These are phyloP conservation scores for Nannizziopsis barbatae DNA, from an alignment of 2,329 filamentous ascomycete species.

Conservation along the genomic window DNA sequence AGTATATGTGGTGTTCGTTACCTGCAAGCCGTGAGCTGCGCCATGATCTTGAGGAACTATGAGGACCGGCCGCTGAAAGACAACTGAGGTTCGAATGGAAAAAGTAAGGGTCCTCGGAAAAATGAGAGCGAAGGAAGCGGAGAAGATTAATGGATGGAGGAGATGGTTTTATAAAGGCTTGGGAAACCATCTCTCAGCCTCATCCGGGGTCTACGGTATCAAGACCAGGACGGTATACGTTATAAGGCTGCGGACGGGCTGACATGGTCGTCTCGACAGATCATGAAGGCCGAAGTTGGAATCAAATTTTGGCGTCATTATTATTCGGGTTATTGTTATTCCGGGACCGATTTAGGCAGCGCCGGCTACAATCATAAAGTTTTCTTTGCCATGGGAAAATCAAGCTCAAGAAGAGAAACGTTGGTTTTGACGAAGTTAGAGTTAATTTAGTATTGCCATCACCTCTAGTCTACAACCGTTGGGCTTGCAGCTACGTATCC, in stretches of 20 bases:
- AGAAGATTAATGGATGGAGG: conserved; percentile 50
- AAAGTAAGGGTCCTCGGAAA: conserved; percentile 48
- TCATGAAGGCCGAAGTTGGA: not conserved
- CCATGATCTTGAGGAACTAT: not conserved
- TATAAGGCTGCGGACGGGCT: conserved; percentile 1
- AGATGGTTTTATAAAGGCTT: conserved; percentile 26
- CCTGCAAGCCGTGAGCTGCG: not conserved
- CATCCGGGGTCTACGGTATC: conserved; percentile 11
- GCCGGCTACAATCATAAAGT: not conserved
- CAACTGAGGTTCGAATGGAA: conserved; percentile 13
- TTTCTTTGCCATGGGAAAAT: not conserved
- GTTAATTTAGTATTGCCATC: too few relatives aligned
- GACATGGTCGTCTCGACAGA: conserved; percentile 5
- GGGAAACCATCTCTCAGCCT: conserved; percentile 30
- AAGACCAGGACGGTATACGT: conserved; percentile 6
- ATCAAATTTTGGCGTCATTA: conserved; percentile 8
- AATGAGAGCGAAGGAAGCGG: conserved; percentile 59
- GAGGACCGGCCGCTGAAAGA: not conserved
- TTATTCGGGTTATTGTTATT: conserved; percentile 9
- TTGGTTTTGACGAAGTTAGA: too few relatives aligned
- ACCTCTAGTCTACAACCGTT: too few relatives aligned
- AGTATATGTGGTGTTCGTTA: not conserved
- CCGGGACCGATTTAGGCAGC: conserved; percentile 13
- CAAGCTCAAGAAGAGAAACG: too few relatives aligned
- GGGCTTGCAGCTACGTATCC: not conserved